Evolutionary conservation across 129 eudicot species (phyloP).

Genomic region (Arctium minus): DNA sequence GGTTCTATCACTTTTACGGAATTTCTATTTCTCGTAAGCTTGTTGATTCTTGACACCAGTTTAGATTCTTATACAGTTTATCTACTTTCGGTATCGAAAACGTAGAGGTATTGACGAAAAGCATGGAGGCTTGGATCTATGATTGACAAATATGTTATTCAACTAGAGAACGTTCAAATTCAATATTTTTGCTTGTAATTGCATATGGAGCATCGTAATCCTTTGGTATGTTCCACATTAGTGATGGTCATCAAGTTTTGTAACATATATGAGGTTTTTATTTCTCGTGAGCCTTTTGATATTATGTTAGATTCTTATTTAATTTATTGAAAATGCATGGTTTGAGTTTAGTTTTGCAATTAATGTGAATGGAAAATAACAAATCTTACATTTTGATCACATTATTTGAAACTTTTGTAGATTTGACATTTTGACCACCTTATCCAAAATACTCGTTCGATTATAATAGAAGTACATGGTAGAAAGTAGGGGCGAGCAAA

Average conservation of each 20-base stretch:
- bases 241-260: background rate
- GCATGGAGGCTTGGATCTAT: constrained; percentile 22
- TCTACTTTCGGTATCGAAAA: constrained; percentile 45
- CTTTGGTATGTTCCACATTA: background rate
- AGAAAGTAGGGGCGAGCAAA: too few relatives aligned
- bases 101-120: constrained; percentile 22
- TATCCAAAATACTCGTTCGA: background rate
- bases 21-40: background rate
- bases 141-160: background rate
- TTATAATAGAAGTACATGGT: background rate
- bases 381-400: background rate
- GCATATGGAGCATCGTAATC: background rate
- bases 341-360: background rate
- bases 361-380: background rate
- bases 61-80: constrained; percentile 66
- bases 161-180: background rate
- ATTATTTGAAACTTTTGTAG: too few relatives aligned
- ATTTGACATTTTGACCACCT: background rate
- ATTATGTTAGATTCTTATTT: background rate
- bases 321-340: background rate
- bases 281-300: background rate
- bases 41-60: constrained; percentile 34
- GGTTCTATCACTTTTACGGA: background rate
- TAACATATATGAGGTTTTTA: background rate
- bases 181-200: background rate